A percentile compares a stretch with the other conserved stretches of the same genome.
Evolutionary conservation across 441 rosid genomes (phyloP).

Genomic region (Jatropha podagrica): DNA sequence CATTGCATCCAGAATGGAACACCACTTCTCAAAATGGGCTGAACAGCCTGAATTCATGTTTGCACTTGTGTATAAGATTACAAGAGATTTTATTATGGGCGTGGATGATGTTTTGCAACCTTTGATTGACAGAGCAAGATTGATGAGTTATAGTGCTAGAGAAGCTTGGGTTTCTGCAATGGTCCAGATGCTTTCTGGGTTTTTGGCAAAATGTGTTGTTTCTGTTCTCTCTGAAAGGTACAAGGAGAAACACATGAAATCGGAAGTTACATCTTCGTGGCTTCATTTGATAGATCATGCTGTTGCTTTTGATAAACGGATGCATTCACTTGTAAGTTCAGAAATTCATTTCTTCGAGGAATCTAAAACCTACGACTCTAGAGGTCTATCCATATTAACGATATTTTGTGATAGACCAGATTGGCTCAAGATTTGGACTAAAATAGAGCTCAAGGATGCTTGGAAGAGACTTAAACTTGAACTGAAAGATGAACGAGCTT

Average conservation of each 20-base stretch:
- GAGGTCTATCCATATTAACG: constrained; percentile 47
- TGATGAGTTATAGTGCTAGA: constrained; percentile 64
- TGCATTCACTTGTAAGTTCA: constrained; percentile 50
- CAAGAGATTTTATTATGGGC: constrained; percentile 63
- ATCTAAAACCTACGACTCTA: constrained; percentile 34
- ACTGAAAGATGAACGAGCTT: constrained; percentile 54
- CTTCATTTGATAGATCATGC: constrained; percentile 73
- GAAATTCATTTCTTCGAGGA: constrained; percentile 47
- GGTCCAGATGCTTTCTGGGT: constrained; percentile 64
- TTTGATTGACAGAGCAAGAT: constrained; percentile 68
- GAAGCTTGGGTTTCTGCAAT: constrained; percentile 89
- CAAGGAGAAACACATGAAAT: constrained; percentile 45
- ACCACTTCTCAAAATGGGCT: constrained; percentile 47
- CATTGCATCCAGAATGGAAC: constrained; percentile 68
- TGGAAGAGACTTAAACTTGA: constrained; percentile 66
- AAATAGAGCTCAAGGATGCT: constrained; percentile 73
- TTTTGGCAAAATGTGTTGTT: constrained; percentile 50
- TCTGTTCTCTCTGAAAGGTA: constrained; percentile 48
- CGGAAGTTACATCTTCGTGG: constrained; percentile 60
- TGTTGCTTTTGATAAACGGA: constrained; percentile 60
- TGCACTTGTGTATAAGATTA: constrained; percentile 59
- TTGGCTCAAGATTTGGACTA: constrained; percentile 84
- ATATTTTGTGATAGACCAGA: constrained; percentile 59
- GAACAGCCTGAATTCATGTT: constrained; percentile 68
- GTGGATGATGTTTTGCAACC: constrained; percentile 80